Evolutionary conservation across 2,329 filamentous ascomycete genomes (phyloP), one percentile per base, ranked within the genome.

Genomic region (Chrysoporthe puriensis): DNA sequence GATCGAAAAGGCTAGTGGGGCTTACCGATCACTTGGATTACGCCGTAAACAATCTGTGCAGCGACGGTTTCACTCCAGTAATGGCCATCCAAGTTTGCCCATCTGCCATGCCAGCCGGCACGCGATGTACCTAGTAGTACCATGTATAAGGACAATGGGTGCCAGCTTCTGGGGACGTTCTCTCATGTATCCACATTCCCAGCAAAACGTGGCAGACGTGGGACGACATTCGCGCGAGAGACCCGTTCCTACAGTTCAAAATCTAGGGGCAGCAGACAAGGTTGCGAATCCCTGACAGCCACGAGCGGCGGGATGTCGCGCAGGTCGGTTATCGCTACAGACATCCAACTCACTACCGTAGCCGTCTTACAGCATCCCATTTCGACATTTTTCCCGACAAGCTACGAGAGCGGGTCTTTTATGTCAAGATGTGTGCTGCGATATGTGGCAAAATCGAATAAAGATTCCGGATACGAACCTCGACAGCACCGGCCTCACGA

Each of bases 251-350:
- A 44, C 11, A 32, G 8, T n/a, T 54, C 7, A 11, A 13, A 2
- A 14, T 32, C 21, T 32, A 56, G 21, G 52, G 21, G n/a, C 21
- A 26, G 52, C 44, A 52, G 32, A 21, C 57, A 26, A 6, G 36
- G 11, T 18, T 44, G 34, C 14, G 18, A 13, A 16, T 7, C 32
- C 56, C 34, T 40, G 56, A 16, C 4, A 5, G 26, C 56, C 56
- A 58, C 56, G 56, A 58, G 34, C 56, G 18, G 18, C 46, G 50
- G 50, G 50, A 34, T 32, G 13, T 54, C 50, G 50, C 50, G 2
- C 50, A 14, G 36, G 26, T 34, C 48, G 48, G 50, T 54, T 54
- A 34, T 54, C 50, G 50, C 50, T 54, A 32, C 21, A 52, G 48
- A 14, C 5, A 21, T 9, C 9, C n/a, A 11, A 52, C n/a, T 8